Base-by-base conservation (phyloP, 202 grass and related monocot species). In the Cymbopogon flexuosus region DNA sequence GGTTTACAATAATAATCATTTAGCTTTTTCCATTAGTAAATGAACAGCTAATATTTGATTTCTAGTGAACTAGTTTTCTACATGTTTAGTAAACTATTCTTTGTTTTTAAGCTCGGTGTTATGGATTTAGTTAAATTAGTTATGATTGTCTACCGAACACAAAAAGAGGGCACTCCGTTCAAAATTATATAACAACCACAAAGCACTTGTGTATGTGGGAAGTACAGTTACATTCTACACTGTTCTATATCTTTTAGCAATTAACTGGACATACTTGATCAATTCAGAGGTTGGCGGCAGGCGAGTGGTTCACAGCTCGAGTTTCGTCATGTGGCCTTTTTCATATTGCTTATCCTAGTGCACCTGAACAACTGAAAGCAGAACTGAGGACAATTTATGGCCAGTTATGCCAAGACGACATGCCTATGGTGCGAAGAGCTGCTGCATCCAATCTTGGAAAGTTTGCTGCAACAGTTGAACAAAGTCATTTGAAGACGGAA, bases 341-440 rank as follows among this genome's bases (percentile, higher is more conserved):
- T 75, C 96, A 98, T 68, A 98, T 98, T 62, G 90, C 87, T 27
- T 98, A 98, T 85, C 84, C 92, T 61, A 93, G 92, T 87, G 90
- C 92, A 22, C 68, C 87, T 22, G 90, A 98, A 49, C 92, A 86
- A 37, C 80, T 98, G 70, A 98, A 98, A 79, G 51, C 83, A 75
- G 96, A 98, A 82, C 62, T 98, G 41, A 98, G 92, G 79, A 74
- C 84, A 21, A 88, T 91, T 34, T 98, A 94, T 79, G 84, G 88
- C 16, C 95, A 98, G 64, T 81, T 95, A 49, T 98, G 95, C 21
- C 95, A 98, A 80, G 95, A 98, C 75, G 95, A 94, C 82, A 94
- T 94, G 95, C 95, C 95, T 87, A 94, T 98, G 95, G 95, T 98
- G 15, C 83, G 95, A 79, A 94, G 95, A 75, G 88, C 95, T 56